Conservation (phyloP, 2,329 filamentous ascomycete genomes). For the Talaromyces islandicus region DNA sequence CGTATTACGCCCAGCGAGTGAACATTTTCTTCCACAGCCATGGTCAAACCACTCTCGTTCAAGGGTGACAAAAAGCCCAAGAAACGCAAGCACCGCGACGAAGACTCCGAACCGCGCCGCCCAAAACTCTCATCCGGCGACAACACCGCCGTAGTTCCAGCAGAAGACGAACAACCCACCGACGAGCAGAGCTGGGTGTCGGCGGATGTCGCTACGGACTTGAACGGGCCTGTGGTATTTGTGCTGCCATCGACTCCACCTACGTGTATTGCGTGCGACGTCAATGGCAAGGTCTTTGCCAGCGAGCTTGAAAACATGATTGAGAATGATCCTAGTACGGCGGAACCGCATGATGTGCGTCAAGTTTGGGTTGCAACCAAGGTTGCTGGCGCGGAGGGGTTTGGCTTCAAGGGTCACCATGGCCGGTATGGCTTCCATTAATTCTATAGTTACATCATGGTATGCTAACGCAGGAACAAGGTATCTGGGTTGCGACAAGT, state of each 20-base stretch:
- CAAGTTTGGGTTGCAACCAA: slow-evolving; percentile 91
- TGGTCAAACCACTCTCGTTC: slow-evolving; percentile 79
- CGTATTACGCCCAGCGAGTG: not conserved
- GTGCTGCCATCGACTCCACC: slow-evolving; percentile 70
- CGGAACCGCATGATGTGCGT: slow-evolving; percentile 90
- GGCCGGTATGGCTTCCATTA: slow-evolving; percentile 55
- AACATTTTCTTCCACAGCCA: slow-evolving; percentile 10
- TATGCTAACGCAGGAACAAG: slow-evolving; percentile 24
- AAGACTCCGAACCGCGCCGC: slow-evolving; percentile 37
- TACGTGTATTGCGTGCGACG: slow-evolving; percentile 76
- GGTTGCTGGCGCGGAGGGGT: slow-evolving; percentile 72
- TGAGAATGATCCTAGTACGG: slow-evolving; percentile 72
- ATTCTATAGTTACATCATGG: slow-evolving; percentile 26
- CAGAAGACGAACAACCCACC: slow-evolving; percentile 35
- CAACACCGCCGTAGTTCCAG: slow-evolving; percentile 15
- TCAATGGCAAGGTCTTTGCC: slow-evolving; percentile 78
- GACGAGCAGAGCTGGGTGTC: slow-evolving; percentile 88
- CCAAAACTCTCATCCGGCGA: slow-evolving; percentile 17
- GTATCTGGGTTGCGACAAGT: slow-evolving; percentile 80
- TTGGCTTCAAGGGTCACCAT: slow-evolving; percentile 85
- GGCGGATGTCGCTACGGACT: slow-evolving; percentile 66
- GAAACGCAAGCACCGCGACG: slow-evolving; percentile 72
- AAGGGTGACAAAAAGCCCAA: slow-evolving; percentile 88
- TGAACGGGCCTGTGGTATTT: slow-evolving; percentile 75
- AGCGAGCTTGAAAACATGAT: slow-evolving; percentile 80